Evolutionary conservation across 2,329 filamentous ascomycete species (phyloP).

Genomic region (Fusarium sambucinum): DNA sequence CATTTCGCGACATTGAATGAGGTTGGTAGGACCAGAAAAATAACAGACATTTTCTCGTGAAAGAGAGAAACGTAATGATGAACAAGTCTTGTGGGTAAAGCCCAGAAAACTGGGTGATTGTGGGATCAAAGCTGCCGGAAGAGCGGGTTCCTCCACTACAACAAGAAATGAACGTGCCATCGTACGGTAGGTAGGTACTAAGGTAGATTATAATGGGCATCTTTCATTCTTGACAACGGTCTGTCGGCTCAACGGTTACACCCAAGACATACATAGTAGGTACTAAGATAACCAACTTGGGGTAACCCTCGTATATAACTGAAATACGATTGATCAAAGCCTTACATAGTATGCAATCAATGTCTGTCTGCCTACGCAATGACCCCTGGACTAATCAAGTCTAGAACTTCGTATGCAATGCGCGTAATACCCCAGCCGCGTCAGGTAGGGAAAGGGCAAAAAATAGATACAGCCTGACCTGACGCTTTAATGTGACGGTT

Average conservation of each 20-base stretch:
- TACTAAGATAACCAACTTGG: too few species aligned
- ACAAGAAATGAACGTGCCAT: slow-evolving; percentile 25
- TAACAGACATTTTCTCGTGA: background rate
- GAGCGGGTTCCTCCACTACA: slow-evolving; percentile 8
- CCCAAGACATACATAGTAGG: too few species aligned
- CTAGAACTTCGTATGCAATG: slow-evolving; percentile 27
- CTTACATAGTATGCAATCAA: slow-evolving; percentile 5
- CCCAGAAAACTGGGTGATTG: slow-evolving; percentile 8
- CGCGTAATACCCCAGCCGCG: slow-evolving; percentile 22
- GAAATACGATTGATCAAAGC: background rate
- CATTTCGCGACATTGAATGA: background rate
- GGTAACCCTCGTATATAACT: background rate
- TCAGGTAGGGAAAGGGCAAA: slow-evolving; percentile 5
- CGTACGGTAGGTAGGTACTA: too few species aligned
- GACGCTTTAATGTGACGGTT: slow-evolving; percentile 23
- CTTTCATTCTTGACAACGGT: slow-evolving; percentile 29
- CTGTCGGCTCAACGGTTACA: slow-evolving; percentile 3
- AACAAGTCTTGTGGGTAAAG: slow-evolving; percentile 17
- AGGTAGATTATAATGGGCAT: slow-evolving; percentile 6
- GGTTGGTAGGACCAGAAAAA: background rate
- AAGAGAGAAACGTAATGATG: slow-evolving; percentile 2
- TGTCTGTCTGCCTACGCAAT: background rate
- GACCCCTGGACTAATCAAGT: slow-evolving; percentile 20
- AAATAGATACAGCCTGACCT: slow-evolving; percentile 34
- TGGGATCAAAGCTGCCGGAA: slow-evolving; percentile 13